phyloP scores from a whole-genome alignment of 805 yeast genomes.

The Grigorovia humatica region DNA sequence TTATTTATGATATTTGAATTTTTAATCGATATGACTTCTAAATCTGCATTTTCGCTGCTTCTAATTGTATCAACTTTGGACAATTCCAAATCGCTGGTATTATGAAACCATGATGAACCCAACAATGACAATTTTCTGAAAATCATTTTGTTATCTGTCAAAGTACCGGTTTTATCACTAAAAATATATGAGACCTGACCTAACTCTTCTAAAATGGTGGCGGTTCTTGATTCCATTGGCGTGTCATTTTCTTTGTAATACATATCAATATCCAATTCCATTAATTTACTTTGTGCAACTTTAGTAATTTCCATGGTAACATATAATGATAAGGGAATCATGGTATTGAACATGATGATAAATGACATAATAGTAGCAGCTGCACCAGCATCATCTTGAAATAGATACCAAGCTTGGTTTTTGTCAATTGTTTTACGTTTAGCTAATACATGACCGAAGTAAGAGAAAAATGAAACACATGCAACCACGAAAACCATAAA shows the following conservation, averaged over 20 bases:
- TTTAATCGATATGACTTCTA: constrained; percentile 20
- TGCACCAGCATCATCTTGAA: constrained; percentile 63
- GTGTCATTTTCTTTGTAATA: constrained; percentile 76
- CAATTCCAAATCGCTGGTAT: constrained; percentile 34
- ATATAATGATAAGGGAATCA: constrained; percentile 88
- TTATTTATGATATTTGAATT: constrained; percentile 10
- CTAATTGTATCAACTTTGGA: background rate
- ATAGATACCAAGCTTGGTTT: constrained; percentile 61
- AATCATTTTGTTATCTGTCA: constrained; percentile 90
- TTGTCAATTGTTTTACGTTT: constrained; percentile 26
- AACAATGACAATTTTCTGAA: constrained; percentile 80
- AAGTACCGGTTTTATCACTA: constrained; percentile 94
- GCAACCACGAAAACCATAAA: constrained; percentile 83
- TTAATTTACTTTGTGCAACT: constrained; percentile 67
- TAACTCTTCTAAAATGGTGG: constrained; percentile 88
- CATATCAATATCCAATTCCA: constrained; percentile 93
- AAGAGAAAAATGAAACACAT: constrained; percentile 63
- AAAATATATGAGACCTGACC: constrained; percentile 95
- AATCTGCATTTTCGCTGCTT: constrained; percentile 2
- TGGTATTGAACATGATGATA: constrained; percentile 92
- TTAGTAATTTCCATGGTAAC: constrained; percentile 96
- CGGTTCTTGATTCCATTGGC: constrained; percentile 90
- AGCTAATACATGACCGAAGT: constrained; percentile 60
- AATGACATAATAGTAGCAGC: constrained; percentile 92
- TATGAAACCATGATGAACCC: constrained; percentile 87